Evolutionary conservation across 1,284 basidiomycete genomes (phyloP).

Genomic region (Sphagnurus paluster): DNA sequence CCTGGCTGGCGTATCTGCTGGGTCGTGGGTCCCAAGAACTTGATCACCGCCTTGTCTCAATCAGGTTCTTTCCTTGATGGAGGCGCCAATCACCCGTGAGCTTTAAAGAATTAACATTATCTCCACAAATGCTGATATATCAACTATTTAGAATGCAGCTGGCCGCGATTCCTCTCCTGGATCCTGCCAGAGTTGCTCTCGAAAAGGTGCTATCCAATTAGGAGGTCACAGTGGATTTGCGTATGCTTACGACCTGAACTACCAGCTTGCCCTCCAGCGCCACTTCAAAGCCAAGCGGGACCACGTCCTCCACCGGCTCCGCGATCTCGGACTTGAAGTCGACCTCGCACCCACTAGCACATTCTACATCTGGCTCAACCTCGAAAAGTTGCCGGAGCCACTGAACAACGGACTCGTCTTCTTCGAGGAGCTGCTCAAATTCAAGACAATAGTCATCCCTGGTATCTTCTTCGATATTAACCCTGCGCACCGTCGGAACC

Average conservation of each 20-base stretch:
- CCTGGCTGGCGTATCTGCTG: constrained; percentile 95
- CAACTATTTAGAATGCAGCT: constrained; percentile 67
- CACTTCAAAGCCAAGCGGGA: constrained; percentile 93
- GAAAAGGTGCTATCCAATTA: no score
- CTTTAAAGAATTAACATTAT: constrained; percentile 9
- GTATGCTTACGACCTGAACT: background rate
- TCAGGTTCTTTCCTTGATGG: constrained; percentile 88
- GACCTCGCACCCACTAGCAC: constrained; percentile 74
- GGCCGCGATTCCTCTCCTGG: constrained; percentile 80
- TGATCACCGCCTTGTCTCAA: constrained; percentile 85
- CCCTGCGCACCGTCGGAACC: constrained; percentile 80
- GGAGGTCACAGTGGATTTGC: no score
- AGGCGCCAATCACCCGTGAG: constrained; percentile 85
- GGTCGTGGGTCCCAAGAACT: constrained; percentile 92
- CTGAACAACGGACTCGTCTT: constrained; percentile 90
- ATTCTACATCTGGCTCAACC: constrained; percentile 91
- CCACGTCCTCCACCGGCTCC: constrained; percentile 83
- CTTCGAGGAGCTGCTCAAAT: constrained; percentile 93
- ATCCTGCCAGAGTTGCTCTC: constrained; percentile 63
- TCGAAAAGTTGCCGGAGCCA: constrained; percentile 75
- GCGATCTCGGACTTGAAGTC: constrained; percentile 76
- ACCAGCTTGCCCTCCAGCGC: constrained; percentile 72
- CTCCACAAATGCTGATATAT: no score
- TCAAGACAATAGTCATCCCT: constrained; percentile 87
- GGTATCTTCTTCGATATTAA: constrained; percentile 90